Evolutionary conservation across 129 eudicot genomes (phyloP), one percentile per base, ranked within the genome.

Genomic region (Heracleum sosnowskyi): DNA sequence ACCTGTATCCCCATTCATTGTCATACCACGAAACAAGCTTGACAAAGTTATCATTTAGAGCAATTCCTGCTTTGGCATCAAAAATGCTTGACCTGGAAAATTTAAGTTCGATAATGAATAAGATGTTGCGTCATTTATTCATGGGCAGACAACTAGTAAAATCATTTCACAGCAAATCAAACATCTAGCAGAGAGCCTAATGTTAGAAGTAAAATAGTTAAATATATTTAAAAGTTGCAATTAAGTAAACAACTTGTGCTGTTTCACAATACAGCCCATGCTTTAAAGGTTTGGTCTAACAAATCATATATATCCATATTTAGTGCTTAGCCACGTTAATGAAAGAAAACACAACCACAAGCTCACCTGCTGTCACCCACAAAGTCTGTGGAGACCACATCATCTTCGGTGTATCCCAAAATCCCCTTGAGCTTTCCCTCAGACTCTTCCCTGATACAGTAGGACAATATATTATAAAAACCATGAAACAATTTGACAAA

Each of bases 1-100:
- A 90, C 96, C 91, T 90, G 92, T 88, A 90, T 55, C 96, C 92
- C 96, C 96, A 91, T 81, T 91, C 96, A 35, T 91, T 91, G 80
- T 91, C 96, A 22, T 91, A 91, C 92, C 96, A 91, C 62, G 92
- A 64, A 74, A 90, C 91, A n/a, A 90, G 81, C 89, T 90, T 90
- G 63, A 88, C 96, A 85, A 88, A 90, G n/a, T 86, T 86, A 5
- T 86, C 75, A 45, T 73, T 90, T 81, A 90, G 79, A 41, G 96
- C 96, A 47, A 90, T 90, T 79, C 96, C 96, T 26, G 96, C 96
- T 90, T 90, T 88, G 5, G 96, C 96, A 88, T 90, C 96, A 68
- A 90, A 90, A 39, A 90, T 90, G 86, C 96, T 90, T 49, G 96
- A 91, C 88, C 96, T 91, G 86, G 55, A 36, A 70, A 42, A 62